A percentile compares a stretch with the other conserved stretches of the same genome.
phyloP scores from a whole-genome alignment of 768 basidiomycete species.

The Tricholoma saponaceum region DNA sequence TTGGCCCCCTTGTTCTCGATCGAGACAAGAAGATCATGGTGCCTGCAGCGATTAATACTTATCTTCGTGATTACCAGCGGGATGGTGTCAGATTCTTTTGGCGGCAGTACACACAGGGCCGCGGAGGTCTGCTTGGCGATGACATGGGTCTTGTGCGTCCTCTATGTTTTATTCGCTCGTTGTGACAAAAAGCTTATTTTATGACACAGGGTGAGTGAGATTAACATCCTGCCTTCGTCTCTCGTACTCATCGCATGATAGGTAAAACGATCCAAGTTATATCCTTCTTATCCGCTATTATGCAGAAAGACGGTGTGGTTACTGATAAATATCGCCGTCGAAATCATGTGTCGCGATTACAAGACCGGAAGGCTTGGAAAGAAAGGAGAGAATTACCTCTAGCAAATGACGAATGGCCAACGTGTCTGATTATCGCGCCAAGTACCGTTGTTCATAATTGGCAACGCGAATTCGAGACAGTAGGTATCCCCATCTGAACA shows the following conservation, averaged over 20 bases:
- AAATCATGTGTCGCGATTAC: conserved; percentile 60
- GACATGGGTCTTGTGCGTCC: conserved; percentile 82
- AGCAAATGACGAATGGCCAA: conserved; percentile 77
- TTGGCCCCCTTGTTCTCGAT: conserved; percentile 51
- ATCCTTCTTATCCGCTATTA: conserved; percentile 85
- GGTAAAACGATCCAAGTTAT: conserved; percentile 97
- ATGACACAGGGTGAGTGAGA: conserved; percentile 5
- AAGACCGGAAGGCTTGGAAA: conserved; percentile 55
- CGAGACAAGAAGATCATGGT: conserved; percentile 42
- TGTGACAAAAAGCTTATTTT: background rate
- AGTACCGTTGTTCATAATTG: conserved; percentile 83
- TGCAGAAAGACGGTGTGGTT: conserved; percentile 70
- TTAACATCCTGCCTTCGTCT: conserved; percentile 6
- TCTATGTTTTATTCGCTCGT: background rate
- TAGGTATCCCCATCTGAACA: conserved; percentile 22
- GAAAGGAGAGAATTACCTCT: conserved; percentile 50
- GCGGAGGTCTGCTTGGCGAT: conserved; percentile 86
- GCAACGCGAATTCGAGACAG: conserved; percentile 84
- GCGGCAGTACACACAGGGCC: conserved; percentile 57
- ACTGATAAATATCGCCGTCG: conserved; percentile 66
- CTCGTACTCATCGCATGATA: conserved; percentile 15
- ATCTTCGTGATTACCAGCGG: conserved; percentile 87
- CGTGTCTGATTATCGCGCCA: conserved; percentile 85
- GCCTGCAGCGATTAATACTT: conserved; percentile 74
- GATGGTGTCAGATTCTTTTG: conserved; percentile 85